Percentiles rank a stretch among this genome's conserved stretches.
Evolutionary conservation across 192 early-diverging fungal genomes (phyloP).

Genomic region (Backusella sp.): DNA sequence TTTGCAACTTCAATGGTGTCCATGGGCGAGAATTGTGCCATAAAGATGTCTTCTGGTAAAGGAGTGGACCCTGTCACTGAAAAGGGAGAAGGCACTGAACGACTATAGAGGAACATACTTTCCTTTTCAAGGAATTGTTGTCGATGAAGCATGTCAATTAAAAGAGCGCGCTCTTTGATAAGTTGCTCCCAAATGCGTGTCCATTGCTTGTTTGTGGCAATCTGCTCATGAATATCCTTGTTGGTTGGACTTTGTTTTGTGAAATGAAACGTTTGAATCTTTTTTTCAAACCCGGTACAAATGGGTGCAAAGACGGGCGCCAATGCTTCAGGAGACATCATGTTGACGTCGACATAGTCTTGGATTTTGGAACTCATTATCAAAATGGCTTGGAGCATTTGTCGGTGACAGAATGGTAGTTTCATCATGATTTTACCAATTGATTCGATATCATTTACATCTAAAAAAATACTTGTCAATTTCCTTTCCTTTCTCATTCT

Average conservation of each 20-base stretch:
- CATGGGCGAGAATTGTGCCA: neutral
- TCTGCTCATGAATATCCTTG: neutral
- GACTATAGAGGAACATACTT: neutral
- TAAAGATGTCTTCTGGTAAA: slow-evolving; percentile 7
- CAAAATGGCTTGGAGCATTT: slow-evolving; percentile 32
- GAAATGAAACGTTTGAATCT: slow-evolving; percentile 1
- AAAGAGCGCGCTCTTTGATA: slow-evolving; percentile 22
- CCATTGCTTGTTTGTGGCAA: slow-evolving; percentile 25
- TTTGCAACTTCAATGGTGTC: neutral
- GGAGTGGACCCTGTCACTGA: neutral
- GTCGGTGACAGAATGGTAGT: slow-evolving; percentile 23
- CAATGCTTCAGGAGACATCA: slow-evolving; percentile 37
- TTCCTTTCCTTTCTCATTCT: neutral
- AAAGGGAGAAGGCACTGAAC: slow-evolving; percentile 1
- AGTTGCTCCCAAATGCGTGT: slow-evolving; percentile 26
- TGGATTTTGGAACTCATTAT: slow-evolving; percentile 20
- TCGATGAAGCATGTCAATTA: slow-evolving; percentile 8
- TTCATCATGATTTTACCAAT: slow-evolving; percentile 6
- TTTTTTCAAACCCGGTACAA: slow-evolving; percentile 30
- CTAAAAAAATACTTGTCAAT: neutral
- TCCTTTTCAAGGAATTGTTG: neutral
- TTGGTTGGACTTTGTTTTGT: neutral
- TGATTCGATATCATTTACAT: neutral
- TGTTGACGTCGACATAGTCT: slow-evolving; percentile 15
- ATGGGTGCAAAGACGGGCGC: slow-evolving; percentile 35